Base-by-base conservation (phyloP, 345 rosid species). In the Salix arbutifolia region DNA sequence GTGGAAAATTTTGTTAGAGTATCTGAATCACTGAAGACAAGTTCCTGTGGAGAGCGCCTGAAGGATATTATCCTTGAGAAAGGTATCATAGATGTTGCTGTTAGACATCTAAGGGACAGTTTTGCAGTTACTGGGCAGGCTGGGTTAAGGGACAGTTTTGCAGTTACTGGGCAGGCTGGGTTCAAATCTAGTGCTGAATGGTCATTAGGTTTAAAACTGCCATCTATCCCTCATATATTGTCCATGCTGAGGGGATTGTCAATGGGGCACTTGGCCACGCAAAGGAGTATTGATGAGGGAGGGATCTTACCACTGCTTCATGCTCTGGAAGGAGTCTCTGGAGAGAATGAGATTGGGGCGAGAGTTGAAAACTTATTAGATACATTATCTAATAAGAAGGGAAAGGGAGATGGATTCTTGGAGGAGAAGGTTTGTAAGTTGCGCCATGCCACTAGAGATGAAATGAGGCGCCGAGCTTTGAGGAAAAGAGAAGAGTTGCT, bases 301-400 rank as follows among this genome's bases (percentile, higher is more conserved):
- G 98, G 89, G 46, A 87, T 94, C 76, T 77, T 96, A 72, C 90
- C 92, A 11, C 79, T 96, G 82, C 99, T 96, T 72, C 99, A 96
- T 87, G 90, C 93, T 76, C 76, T 96, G 70, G 99, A 96, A 89
- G 94, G 99, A 76, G 99, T 94, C 21, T 0, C 97, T 30, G 99
- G 92, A 79, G 99, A 93, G 86, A 93, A 92, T 79, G 99, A 96
- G 81, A 92, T 94, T 77, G 99, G 97, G 62, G 97, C 93, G 60
- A 91, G 97, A 84, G 99, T 98, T 79, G 99, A 96, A 83, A 96
- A 96, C 80, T 88, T 96, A 89, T 74, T 96, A 44, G 99, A 96
- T 85, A 92, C 94, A 5, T 89, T 96, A 33, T 90, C 98, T 64
- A 85, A 90, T 72, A 94, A 92, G 85, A 97, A 96, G 81, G 94